These are phyloP conservation scores for Peterozyma toletana DNA, from an alignment of 805 yeast genomes.

Conservation along the genomic window DNA sequence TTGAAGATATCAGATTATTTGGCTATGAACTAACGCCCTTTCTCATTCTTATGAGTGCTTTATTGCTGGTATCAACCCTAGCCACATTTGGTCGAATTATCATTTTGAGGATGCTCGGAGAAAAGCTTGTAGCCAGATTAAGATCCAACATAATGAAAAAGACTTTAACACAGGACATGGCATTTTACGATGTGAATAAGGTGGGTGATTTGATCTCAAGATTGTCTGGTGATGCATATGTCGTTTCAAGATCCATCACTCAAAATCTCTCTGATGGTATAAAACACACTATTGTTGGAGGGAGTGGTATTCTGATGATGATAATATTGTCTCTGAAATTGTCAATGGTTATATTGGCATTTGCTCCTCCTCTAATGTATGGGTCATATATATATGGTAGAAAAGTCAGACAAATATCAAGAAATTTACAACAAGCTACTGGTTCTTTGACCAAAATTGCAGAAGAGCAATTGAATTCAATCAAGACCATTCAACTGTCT, in stretches of 20 bases:
- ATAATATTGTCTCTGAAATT: constrained; percentile 72
- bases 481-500: constrained; percentile 84
- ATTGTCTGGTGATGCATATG: constrained; percentile 81
- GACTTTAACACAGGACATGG: constrained; percentile 79
- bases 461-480: constrained; percentile 83
- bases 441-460: constrained; percentile 86
- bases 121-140: constrained; percentile 76
- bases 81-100: constrained; percentile 79
- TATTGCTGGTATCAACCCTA: constrained; percentile 65
- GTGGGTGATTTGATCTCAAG: constrained; percentile 92
- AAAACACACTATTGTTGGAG: constrained; percentile 72
- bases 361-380: constrained; percentile 79
- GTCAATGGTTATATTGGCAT: constrained; percentile 66
- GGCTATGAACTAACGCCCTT: constrained; percentile 63
- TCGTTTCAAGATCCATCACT: constrained; percentile 80
- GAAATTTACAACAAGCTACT: constrained; percentile 74
- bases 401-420: constrained; percentile 66
- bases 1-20: constrained; percentile 26
- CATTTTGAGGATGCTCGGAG: constrained; percentile 74
- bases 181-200: constrained; percentile 81
- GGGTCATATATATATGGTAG: constrained; percentile 83
- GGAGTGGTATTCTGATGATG: constrained; percentile 89
- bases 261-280: constrained; percentile 89
- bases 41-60: constrained; percentile 48
- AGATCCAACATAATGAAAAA: constrained; percentile 73